Evolutionary conservation across 345 rosid species (phyloP), one percentile per base, ranked within the genome.

Genomic region (Boechera stricta): DNA sequence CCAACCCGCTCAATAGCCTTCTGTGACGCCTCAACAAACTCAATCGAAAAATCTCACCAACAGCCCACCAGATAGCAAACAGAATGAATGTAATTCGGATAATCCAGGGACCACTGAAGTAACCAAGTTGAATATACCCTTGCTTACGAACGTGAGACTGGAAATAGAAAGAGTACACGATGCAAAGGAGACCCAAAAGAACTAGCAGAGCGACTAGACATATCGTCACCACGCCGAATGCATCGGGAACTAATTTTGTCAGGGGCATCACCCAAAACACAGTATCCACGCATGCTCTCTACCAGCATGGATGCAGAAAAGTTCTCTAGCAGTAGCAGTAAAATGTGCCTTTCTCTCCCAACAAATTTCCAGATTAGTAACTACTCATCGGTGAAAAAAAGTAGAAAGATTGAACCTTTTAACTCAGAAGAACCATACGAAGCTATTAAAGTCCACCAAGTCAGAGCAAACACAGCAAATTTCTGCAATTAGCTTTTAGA

Each of bases 241-340:
- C 96, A 86, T 93, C 98, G 94, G 99, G 85, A 88, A 84, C 84
- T 82, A 83, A 70, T 86, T 90, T 87, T 82, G 86, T 88, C 96
- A 84, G 98, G 98, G 97, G 98, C 99, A 95, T 95, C 85, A 95
- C 98, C 98, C 97, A 83, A 87, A 86, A 75, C 87, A 92, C 95
- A 85, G 88, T 87, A 85, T 89, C 93, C 98, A 86, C 91, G 92
- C 96, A 93, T 95, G 91, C 97, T 95, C 93, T 93, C 94, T 80
- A 85, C 97, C 92, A 95, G 99, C 97, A 95, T 92, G 93, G 97
- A 88, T 91, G 82, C 97, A 88, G 81, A 69, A 69, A 82, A 67
- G 78, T 51, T 84, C 92, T 84, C 88, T 57, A 81, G 82, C 78
- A 61, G 81, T 60, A 80, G 84, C 62, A 31, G 55, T 55, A 62